These are phyloP conservation scores for Marsdenia floribunda DNA, from an alignment of 257 asterid species.

Conservation along the genomic window DNA sequence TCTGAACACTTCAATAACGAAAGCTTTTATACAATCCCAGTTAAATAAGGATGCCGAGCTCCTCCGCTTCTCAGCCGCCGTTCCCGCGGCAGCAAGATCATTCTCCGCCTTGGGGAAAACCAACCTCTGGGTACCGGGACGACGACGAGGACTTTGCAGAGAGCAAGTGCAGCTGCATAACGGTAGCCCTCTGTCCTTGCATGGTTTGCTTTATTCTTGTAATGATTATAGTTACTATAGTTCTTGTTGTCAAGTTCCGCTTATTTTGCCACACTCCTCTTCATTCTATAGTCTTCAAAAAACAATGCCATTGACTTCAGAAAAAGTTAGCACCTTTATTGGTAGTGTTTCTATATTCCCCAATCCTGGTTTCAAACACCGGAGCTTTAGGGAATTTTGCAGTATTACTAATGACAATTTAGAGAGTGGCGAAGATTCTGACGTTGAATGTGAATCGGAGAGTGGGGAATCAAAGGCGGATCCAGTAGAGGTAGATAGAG, in stretches of 20 bases:
- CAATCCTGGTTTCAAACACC: background rate
- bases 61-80: slow-evolving; percentile 31
- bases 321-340: background rate
- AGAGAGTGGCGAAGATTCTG: slow-evolving; percentile 22
- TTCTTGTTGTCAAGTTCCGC: slow-evolving; percentile 63
- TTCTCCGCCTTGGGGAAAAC: slow-evolving; percentile 23
- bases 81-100: slow-evolving; percentile 5
- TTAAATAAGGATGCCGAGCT: slow-evolving; percentile 39
- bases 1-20: background rate
- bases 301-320: slow-evolving; percentile 39
- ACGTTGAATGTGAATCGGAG: slow-evolving; percentile 40
- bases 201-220: slow-evolving; percentile 53
- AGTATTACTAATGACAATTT: slow-evolving; percentile 15
- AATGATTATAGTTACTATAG: slow-evolving; percentile 37
- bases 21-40: slow-evolving; percentile 7
- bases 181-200: slow-evolving; percentile 83
- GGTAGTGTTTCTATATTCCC: slow-evolving; percentile 5
- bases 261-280: slow-evolving; percentile 79
- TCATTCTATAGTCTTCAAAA: slow-evolving; percentile 54
- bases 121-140: slow-evolving; percentile 26
- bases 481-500: slow-evolving; percentile 57
- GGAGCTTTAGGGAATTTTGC: slow-evolving; percentile 35
- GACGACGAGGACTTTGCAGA: slow-evolving; percentile 42
- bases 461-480: slow-evolving; percentile 36
- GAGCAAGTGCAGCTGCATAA: slow-evolving; percentile 34